Conservation (phyloP, 148 eudicot genomes). For the Tetragonia tetragonoides region DNA sequence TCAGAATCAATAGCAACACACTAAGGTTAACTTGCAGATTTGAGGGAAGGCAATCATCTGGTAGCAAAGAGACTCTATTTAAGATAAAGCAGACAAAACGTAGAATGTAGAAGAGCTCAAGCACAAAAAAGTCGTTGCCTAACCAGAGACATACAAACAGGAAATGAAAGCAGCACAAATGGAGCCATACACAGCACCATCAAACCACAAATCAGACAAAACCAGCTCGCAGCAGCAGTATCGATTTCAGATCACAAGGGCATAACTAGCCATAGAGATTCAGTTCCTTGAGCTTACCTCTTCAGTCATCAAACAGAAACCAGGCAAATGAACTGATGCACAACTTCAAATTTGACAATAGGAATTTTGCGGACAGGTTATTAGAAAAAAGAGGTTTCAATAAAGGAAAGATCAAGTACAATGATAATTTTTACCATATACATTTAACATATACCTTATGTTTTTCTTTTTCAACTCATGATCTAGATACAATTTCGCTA, state of each 20-base stretch:
- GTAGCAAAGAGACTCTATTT: too few relatives aligned
- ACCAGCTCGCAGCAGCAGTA: background rate
- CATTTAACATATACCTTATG: background rate
- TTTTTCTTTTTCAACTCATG: conserved; percentile 11
- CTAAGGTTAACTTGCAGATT: too few relatives aligned
- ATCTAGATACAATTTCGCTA: conserved; percentile 25
- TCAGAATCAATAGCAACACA: too few relatives aligned
- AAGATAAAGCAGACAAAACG: too few relatives aligned
- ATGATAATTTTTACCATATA: background rate
- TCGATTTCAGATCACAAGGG: background rate
- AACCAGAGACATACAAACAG: too few relatives aligned
- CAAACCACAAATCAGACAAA: background rate
- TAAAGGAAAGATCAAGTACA: background rate
- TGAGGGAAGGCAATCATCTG: too few relatives aligned
- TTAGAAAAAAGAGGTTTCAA: background rate
- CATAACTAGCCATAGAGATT: too few relatives aligned
- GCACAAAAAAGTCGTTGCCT: too few relatives aligned
- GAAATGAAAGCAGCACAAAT: background rate
- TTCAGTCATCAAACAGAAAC: background rate
- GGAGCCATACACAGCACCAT: background rate
- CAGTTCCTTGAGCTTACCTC: too few relatives aligned
- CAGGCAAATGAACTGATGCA: background rate
- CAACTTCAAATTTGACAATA: background rate
- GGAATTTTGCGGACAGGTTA: background rate
- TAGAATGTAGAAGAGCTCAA: too few relatives aligned